Percentiles rank a stretch among this genome's conserved stretches.
These are phyloP conservation scores for Kingdonia uniflora DNA, from an alignment of 164 flowering plant species.

Conservation along the genomic window DNA sequence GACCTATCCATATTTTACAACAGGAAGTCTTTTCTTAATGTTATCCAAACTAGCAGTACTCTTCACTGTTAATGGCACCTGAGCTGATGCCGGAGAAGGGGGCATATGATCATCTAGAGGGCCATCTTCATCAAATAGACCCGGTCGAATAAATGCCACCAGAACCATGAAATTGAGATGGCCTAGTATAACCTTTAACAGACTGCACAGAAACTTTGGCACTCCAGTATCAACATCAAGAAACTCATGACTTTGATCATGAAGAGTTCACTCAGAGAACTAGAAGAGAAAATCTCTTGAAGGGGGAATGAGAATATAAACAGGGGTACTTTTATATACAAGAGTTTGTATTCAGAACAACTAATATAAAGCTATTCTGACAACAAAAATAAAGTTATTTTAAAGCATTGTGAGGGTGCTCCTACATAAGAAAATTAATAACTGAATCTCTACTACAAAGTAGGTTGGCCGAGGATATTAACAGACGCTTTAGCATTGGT, in stretches of 20 bases:
- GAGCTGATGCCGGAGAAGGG: not conserved
- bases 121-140: slow-evolving; percentile 1
- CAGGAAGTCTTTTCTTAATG: slow-evolving; percentile 5
- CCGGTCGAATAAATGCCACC: slow-evolving; percentile 1
- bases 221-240: not conserved
- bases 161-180: slow-evolving; percentile 7
- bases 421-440: too few species aligned
- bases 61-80: not conserved
- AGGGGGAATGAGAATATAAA: not conserved
- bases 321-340: not conserved
- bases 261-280: not conserved
- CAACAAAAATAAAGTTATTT: not conserved
- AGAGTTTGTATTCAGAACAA: too few species aligned
- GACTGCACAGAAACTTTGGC: not conserved
- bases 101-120: not conserved
- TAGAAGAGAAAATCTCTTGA: not conserved
- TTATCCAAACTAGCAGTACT: not conserved
- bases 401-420: not conserved
- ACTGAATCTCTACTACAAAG: too few species aligned
- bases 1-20: slow-evolving; percentile 6
- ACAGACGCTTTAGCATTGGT: too few species aligned
- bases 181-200: slow-evolving; percentile 3
- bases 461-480: too few species aligned
- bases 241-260: not conserved
- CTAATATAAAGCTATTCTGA: not conserved